Conservation (phyloP, 2,329 filamentous ascomycete species). For the Fusarium sp. region DNA sequence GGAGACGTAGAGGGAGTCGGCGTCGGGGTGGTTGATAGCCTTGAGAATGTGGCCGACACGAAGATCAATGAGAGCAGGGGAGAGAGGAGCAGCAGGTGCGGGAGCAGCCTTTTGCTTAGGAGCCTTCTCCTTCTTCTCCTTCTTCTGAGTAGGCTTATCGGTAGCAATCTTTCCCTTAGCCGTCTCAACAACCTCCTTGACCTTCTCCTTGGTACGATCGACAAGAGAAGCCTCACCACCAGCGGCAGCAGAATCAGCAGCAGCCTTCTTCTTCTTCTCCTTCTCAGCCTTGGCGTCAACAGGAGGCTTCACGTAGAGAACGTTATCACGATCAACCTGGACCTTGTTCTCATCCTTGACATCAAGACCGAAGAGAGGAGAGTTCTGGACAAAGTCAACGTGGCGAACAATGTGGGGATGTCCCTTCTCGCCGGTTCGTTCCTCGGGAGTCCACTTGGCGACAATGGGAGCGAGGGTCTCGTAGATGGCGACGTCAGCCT, state of each 20-base stretch:
- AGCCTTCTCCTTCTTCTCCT: slow-evolving; percentile 92
- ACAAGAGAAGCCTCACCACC: slow-evolving; percentile 64
- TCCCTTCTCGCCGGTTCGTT: slow-evolving; percentile 89
- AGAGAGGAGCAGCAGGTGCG: slow-evolving; percentile 79
- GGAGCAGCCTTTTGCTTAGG: slow-evolving; percentile 79
- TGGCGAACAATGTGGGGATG: slow-evolving; percentile 92
- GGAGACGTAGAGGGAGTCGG: slow-evolving; percentile 94
- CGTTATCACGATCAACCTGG: slow-evolving; percentile 79
- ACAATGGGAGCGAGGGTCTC: slow-evolving; percentile 81
- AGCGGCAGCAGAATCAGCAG: slow-evolving; percentile 67
- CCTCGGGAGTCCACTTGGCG: slow-evolving; percentile 82
- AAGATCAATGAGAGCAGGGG: slow-evolving; percentile 90
- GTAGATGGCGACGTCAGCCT: slow-evolving; percentile 88
- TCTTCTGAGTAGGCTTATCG: slow-evolving; percentile 67
- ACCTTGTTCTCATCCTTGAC: slow-evolving; percentile 81
- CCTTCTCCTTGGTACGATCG: slow-evolving; percentile 72
- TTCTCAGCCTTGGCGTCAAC: slow-evolving; percentile 95
- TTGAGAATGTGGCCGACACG: slow-evolving; percentile 98
- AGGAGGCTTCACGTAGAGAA: slow-evolving; percentile 89
- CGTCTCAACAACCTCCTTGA: slow-evolving; percentile 66
- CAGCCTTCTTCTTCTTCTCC: slow-evolving; percentile 97
- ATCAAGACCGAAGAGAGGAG: slow-evolving; percentile 77
- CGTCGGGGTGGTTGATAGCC: slow-evolving; percentile 94
- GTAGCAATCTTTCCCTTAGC: slow-evolving; percentile 56
- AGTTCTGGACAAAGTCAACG: slow-evolving; percentile 95